Evolutionary conservation across 2,329 filamentous ascomycete genomes (phyloP), one percentile per base, ranked within the genome.

Genomic region (Penicillium corylophilum): DNA sequence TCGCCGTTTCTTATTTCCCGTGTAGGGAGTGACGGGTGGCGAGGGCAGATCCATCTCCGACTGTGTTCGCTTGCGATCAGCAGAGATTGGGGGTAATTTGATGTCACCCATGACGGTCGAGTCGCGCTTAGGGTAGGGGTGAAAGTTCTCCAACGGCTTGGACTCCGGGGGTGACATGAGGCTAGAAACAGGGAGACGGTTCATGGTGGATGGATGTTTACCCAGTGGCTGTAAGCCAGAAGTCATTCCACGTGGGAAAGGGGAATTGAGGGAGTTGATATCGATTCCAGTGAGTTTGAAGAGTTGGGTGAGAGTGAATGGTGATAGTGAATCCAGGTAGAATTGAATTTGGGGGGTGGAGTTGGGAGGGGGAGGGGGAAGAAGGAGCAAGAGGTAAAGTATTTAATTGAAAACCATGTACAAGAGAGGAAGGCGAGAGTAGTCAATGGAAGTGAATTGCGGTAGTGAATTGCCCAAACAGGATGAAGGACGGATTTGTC

Each of bases 131-230:
- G 57, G 54, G 51, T 62, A 49, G 39, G 64, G 58, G 50, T 68
- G 62, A 60, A 76, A 76, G 44, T 67, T 80, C 49, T 80, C 80
- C 3, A 80, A 72, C 18, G 79, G 78, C 43, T 75, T 82, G n/a
- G 67, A 55, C 63, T 76, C 73, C 51, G 74, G 74, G 36, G 74
- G 74, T 56, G 74, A 77, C 71, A 77, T 75, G 44, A 77, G 68
- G 63, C 68, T 76, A 45, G 73, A 71, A 38, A 76, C 69, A 44
- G 73, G 72, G 57, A 76, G 62, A 53, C 66, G 71, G 65, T 70
- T 71, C 74, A 76, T 77, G 46, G 55, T 69, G 61, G 55, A 53
- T 47, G 61, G 61, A 48, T 64, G 54, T 54, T 61, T 53, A 29
- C 55, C 60, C 50, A 56, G 46, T 36, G 57, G 54, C 46, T 61